Base-by-base conservation (phyloP, 208 protist genomes). In the Acanthamoeba culbertsoni region DNA sequence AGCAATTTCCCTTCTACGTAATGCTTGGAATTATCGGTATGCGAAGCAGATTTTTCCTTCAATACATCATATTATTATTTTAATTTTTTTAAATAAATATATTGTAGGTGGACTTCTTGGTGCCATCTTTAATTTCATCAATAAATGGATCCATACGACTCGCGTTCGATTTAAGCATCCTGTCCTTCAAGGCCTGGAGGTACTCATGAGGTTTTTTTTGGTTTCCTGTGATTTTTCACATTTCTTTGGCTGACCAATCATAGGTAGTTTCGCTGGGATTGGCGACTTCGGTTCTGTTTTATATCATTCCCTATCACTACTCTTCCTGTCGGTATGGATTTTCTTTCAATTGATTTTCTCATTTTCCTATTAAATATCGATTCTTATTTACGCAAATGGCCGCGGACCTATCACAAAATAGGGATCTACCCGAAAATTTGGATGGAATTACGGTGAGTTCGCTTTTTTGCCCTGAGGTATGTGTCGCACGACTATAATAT, bases 1-100 rank as follows among this genome's bases (percentile, higher is more conserved):
- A 82, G 43, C 71, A 82, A 43, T 82, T 82, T 26, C 71, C 71
- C 40, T 82, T 82, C 42, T 82, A 82, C 71, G 53, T 82, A 35
- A 82, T 82, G 71, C 71, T 82, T 8, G 71, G 71, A 14, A 82
- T 82, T 35, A 20, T 82, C 7, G 71, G 71, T 53, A 82, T 43
- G 10, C 42, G 37, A 23, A 45, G 8, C 33, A 53, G 16, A 4
- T 23, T 37, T 4, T 6, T n/a, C n/a, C n/a, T n/a, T n/a, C n/a
- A n/a, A n/a, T n/a, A n/a, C n/a, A n/a, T n/a, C n/a, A n/a, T n/a
- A n/a, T n/a, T n/a, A n/a, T n/a, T n/a, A n/a, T n/a, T n/a, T n/a
- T n/a, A n/a, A n/a, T n/a, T n/a, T n/a, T n/a, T n/a, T n/a, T n/a
- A n/a, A n/a, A n/a, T n/a, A n/a, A n/a, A n/a, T n/a, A n/a, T n/a